A percentile compares a stretch with the other conserved stretches of the same genome.
These are phyloP conservation scores for Podila epigama DNA, from an alignment of 192 early-diverging fungal genomes.

Conservation along the genomic window DNA sequence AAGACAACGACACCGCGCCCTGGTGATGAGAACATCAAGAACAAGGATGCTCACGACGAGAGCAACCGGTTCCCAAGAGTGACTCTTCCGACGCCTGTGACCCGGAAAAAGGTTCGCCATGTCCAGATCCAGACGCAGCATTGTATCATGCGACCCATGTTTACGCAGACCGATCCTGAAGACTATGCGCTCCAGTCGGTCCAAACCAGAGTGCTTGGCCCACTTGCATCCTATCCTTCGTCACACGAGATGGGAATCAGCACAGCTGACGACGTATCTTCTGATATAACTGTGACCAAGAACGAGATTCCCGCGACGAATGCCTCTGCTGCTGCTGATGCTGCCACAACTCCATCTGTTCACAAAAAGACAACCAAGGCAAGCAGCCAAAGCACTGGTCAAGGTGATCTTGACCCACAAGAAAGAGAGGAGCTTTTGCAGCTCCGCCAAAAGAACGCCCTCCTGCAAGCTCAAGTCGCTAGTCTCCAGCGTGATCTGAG, in stretches of 20 bases:
- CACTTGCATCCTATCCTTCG: no score
- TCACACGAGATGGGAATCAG: not conserved
- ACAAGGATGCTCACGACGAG: not conserved
- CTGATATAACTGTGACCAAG: no score
- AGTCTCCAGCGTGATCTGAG: slow-evolving; percentile 26
- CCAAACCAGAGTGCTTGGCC: slow-evolving; percentile 17
- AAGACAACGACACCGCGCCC: no score
- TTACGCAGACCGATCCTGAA: slow-evolving; percentile 30
- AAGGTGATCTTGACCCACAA: no score
- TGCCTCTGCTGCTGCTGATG: not conserved
- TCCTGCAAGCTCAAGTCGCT: slow-evolving; percentile 22
- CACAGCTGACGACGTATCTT: no score
- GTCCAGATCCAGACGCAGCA: slow-evolving; percentile 51
- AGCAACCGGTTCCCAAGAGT: not conserved
- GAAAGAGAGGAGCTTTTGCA: slow-evolving; percentile 26
- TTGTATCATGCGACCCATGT: slow-evolving; percentile 42
- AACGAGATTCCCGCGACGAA: no score
- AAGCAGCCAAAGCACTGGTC: not conserved
- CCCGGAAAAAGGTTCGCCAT: slow-evolving; percentile 36
- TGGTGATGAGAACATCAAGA: no score
- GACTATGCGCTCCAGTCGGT: slow-evolving; percentile 4
- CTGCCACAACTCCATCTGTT: not conserved
- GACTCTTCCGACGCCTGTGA: slow-evolving; percentile 10
- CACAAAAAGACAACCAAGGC: not conserved
- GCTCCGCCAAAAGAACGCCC: slow-evolving; percentile 23